A percentile compares a stretch with the other conserved stretches of the same genome.
These are phyloP conservation scores for Colletotrichum neosansevieriae DNA, from an alignment of 2,329 filamentous ascomycete species.

Conservation along the genomic window DNA sequence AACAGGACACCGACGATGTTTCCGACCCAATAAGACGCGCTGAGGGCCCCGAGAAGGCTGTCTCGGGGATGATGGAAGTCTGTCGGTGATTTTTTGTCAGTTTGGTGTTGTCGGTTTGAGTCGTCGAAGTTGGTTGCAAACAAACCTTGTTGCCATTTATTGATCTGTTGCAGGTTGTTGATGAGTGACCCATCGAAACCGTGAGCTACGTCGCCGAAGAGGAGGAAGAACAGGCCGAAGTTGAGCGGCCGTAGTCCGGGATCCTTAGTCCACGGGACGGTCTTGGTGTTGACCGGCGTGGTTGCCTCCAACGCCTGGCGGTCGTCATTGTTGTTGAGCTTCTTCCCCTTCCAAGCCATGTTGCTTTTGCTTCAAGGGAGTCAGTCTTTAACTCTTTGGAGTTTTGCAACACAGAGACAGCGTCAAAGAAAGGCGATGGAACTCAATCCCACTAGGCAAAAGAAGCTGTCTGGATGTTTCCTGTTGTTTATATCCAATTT, in stretches of 20 bases:
- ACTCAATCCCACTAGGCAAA: not conserved
- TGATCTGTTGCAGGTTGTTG: constrained; percentile 60
- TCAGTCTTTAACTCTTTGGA: not conserved
- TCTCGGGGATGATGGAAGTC: constrained; percentile 50
- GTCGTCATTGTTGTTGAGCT: constrained; percentile 24
- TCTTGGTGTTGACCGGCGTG: constrained; percentile 30
- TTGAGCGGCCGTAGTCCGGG: constrained; percentile 28
- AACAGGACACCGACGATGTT: constrained; percentile 57
- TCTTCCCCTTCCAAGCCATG: constrained; percentile 31
- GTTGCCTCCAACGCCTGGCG: constrained; percentile 32
- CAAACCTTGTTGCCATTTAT: constrained; percentile 54
- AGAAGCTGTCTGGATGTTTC: not conserved
- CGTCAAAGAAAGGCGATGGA: not conserved
- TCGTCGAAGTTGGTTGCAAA: not conserved
- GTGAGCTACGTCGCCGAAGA: constrained; percentile 55
- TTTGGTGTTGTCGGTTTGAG: too few relatives aligned
- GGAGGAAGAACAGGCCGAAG: constrained; percentile 47
- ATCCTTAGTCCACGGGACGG: constrained; percentile 23
- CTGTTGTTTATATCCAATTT: constrained; percentile 26
- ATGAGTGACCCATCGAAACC: constrained; percentile 64
- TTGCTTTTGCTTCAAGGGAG: not conserved
- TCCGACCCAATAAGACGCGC: constrained; percentile 55
- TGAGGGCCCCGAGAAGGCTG: constrained; percentile 48
- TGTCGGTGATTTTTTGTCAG: not conserved
- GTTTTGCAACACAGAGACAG: not conserved